Evolutionary conservation across 257 asterid genomes (phyloP).

Genomic region (Gardenia jasminoides): DNA sequence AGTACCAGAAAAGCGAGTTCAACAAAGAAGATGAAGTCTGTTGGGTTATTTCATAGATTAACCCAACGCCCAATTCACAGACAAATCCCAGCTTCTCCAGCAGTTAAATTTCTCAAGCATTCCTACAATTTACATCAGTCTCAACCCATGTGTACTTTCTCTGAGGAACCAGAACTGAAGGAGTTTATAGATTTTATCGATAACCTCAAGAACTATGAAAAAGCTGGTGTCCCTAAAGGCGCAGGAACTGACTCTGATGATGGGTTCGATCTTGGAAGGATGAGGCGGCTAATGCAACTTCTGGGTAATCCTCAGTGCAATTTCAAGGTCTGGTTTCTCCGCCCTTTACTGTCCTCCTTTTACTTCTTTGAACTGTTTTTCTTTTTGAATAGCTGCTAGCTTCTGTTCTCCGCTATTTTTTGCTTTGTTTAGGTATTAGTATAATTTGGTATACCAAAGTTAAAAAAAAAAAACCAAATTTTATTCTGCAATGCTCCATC

Average conservation of each 20-base stretch:
- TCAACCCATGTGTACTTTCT: slow-evolving; percentile 34
- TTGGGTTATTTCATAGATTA: slow-evolving; percentile 9
- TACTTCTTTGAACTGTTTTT: not conserved
- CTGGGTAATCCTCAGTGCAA: slow-evolving; percentile 80
- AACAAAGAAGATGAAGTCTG: slow-evolving; percentile 5
- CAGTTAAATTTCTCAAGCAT: slow-evolving; percentile 13
- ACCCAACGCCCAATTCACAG: not conserved
- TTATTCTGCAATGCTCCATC: not conserved
- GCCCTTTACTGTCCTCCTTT: not conserved
- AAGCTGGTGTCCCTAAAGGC: slow-evolving; percentile 75
- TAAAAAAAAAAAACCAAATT: not conserved
- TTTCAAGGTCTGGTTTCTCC: slow-evolving; percentile 57
- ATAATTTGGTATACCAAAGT: too few species aligned
- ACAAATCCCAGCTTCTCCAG: not conserved
- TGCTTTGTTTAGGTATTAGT: too few species aligned
- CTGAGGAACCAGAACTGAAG: slow-evolving; percentile 46
- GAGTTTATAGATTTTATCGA: slow-evolving; percentile 61
- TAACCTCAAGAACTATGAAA: slow-evolving; percentile 79
- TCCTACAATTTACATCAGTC: not conserved
- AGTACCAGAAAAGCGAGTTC: not conserved
- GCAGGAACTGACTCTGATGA: slow-evolving; percentile 82
- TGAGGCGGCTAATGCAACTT: slow-evolving; percentile 65
- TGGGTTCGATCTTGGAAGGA: slow-evolving; percentile 89
- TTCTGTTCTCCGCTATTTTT: too few species aligned
- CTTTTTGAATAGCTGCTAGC: not conserved